Evolutionary conservation across 2,329 filamentous ascomycete genomes (phyloP), one percentile per base, ranked within the genome.

Genomic region (Exophiala viscosa): DNA sequence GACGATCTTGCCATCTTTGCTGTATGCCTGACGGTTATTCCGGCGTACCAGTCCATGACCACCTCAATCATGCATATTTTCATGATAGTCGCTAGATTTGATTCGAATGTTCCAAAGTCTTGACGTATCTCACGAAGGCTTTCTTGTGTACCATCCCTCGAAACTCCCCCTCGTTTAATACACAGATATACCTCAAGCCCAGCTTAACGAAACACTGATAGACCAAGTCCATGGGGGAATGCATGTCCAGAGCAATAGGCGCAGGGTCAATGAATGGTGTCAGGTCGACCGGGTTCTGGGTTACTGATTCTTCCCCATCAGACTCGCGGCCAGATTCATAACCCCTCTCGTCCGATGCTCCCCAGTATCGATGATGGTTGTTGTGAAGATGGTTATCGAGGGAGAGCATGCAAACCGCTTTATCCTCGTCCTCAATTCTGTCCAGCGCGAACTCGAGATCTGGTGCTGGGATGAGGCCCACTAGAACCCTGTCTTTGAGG

Each of bases 131-230:
- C 54, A 96, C 92, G 74, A 99, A 97, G 3, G 84, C 86, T 76
- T 99, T 99, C 76, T 97, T 97, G 71, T 99, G 93, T 45, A 95
- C 90, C 77, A 99, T 81, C 57, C 93, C 93, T 2, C 87, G 88
- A 71, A 89, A 99, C 56, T 83, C 83, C 18, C 93, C 93, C 60
- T 96, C 85, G 50, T 81, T 82, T 20, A 93, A 74, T 3, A 96
- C 90, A 67, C 93, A 97, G 45, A 99, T 86, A 69, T 96, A 97
- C 57, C 93, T 79, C 60, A 99, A 71, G 1, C 93, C 93, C 7
- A 99, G 77, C 71, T 99, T 99, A 45, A 89, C 88, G 68, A 97
- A 99, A 65, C 90, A 92, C 67, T 99, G 93, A 64, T 96, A 96
- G 3, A 96, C 93, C 35, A 99, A 74, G 67, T 97, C 91, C 82